phyloP scores from a whole-genome alignment of 306 rosid species.

The Pyrus communis region DNA sequence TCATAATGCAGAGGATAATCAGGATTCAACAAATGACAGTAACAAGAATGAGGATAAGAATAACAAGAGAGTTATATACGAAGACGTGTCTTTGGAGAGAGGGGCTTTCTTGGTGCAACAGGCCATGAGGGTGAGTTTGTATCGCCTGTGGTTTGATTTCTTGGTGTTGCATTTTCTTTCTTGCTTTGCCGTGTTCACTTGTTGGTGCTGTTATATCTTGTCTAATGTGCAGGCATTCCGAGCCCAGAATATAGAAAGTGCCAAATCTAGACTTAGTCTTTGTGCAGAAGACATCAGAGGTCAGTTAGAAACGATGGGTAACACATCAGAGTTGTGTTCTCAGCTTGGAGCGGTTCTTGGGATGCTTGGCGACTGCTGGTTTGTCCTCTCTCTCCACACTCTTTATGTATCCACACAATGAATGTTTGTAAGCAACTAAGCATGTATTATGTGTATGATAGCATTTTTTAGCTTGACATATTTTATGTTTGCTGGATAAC shows the following conservation, averaged over 20 bases:
- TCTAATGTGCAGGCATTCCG: slow-evolving; percentile 68
- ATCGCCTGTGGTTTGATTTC: neutral
- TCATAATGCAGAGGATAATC: slow-evolving; percentile 33
- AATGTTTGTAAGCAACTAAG: neutral
- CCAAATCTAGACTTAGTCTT: slow-evolving; percentile 78
- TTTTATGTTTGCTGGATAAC: neutral
- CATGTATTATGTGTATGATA: neutral
- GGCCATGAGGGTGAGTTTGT: slow-evolving; percentile 83
- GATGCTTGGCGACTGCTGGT: slow-evolving; percentile 99
- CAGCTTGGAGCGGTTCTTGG: slow-evolving; percentile 99
- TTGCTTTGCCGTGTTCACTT: neutral
- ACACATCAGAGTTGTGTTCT: slow-evolving; percentile 77
- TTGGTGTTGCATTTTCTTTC: slow-evolving; percentile 1
- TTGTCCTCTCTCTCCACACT: slow-evolving; percentile 18
- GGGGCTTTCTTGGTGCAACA: slow-evolving; percentile 96
- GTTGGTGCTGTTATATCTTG: neutral
- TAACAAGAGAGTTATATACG: slow-evolving; percentile 53
- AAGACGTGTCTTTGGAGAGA: slow-evolving; percentile 93
- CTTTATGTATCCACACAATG: neutral
- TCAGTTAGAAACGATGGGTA: slow-evolving; percentile 64
- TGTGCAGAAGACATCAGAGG: slow-evolving; percentile 78
- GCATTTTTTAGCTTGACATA: neutral
- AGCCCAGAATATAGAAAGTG: slow-evolving; percentile 87
- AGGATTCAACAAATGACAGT: slow-evolving; percentile 28
- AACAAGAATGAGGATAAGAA: slow-evolving; percentile 23